Percentiles rank a stretch among this genome's conserved stretches.
Conservation (phyloP, 2,329 filamentous ascomycete species). For the Metarhizium sp. region DNA sequence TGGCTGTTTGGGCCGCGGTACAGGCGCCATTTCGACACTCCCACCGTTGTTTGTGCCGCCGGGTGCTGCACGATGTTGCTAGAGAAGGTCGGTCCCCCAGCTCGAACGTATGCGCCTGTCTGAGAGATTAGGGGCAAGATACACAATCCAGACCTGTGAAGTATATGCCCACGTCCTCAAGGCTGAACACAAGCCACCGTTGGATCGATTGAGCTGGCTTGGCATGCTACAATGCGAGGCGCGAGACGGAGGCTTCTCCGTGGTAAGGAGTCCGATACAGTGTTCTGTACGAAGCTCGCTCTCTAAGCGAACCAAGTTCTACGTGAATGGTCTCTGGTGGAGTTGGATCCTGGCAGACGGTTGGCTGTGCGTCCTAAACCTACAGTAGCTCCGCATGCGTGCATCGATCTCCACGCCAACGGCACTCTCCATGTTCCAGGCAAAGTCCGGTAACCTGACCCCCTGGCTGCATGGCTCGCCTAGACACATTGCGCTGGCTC, state of each 20-base stretch:
- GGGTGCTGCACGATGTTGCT: neutral
- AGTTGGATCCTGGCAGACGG: neutral
- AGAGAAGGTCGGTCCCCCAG: neutral
- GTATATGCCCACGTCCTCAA: neutral
- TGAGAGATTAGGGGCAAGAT: neutral
- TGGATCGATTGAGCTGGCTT: neutral
- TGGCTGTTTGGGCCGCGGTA: constrained; percentile 7
- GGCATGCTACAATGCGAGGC: neutral
- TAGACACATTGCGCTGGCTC: no score
- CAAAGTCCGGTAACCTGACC: no score
- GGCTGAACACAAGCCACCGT: neutral
- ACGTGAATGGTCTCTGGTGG: neutral
- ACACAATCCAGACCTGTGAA: neutral
- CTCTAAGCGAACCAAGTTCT: no score
- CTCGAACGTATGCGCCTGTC: neutral
- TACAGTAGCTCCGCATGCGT: no score
- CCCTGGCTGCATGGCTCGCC: no score
- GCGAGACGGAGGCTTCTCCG: neutral
- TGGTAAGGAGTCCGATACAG: neutral
- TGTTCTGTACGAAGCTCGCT: no score
- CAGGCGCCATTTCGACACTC: neutral
- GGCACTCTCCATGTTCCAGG: no score
- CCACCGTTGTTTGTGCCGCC: neutral
- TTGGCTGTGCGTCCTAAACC: neutral
- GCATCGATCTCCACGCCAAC: no score